A percentile compares a stretch with the other conserved stretches of the same genome.
phyloP scores from a whole-genome alignment of 352 stramenopile genomes.

The Vaucheria bursata region DNA sequence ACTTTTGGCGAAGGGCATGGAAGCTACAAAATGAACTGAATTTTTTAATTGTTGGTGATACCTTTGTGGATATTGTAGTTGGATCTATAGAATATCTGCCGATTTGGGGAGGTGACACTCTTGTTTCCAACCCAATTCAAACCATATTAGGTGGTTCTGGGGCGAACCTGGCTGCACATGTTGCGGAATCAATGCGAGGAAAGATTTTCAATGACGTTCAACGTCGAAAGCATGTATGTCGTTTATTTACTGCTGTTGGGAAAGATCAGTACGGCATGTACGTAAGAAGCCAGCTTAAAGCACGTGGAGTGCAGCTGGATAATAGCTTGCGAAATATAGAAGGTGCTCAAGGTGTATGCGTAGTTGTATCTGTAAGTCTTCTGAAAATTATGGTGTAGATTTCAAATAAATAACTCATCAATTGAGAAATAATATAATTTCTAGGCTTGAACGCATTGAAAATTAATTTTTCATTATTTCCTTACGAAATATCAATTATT shows the following conservation, averaged over 20 bases:
- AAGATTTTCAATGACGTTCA: background rate
- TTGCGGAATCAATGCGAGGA: background rate
- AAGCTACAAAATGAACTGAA: no score
- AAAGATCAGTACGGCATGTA: background rate
- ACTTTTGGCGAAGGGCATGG: no score
- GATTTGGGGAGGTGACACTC: background rate
- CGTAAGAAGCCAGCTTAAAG: background rate
- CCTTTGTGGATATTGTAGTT: conserved; percentile 2
- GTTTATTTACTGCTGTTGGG: background rate
- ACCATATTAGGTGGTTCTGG: background rate
- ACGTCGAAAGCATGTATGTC: background rate
- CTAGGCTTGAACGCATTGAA: no score
- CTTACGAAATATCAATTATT: no score
- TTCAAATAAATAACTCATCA: no score
- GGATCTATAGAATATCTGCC: background rate
- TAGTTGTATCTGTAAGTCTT: conserved; percentile 9
- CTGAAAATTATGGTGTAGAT: no score
- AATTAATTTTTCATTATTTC: no score
- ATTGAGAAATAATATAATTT: no score
- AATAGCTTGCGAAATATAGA: background rate
- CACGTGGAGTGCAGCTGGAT: background rate
- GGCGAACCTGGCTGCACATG: background rate
- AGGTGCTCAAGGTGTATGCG: background rate
- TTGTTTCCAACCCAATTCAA: background rate
- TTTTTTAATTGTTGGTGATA: conserved; percentile 5